These are phyloP conservation scores for Lentinus tigrinus DNA, from an alignment of 768 basidiomycete genomes.

Conservation along the genomic window DNA sequence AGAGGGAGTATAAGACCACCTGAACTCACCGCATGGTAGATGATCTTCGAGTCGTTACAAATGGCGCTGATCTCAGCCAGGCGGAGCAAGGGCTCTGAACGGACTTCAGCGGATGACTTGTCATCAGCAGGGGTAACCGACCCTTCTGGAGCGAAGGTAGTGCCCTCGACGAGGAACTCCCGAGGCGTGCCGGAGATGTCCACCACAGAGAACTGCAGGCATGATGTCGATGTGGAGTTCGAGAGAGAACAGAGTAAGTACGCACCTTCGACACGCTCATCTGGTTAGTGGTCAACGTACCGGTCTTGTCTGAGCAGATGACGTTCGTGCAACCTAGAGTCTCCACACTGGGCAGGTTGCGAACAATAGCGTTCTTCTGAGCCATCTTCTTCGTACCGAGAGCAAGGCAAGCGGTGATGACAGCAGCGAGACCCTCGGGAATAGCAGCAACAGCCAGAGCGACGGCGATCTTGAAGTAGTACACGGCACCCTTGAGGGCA, in stretches of 20 bases:
- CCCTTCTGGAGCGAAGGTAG: slow-evolving; percentile 88
- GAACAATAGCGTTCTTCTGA: slow-evolving; percentile 95
- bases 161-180: slow-evolving; percentile 86
- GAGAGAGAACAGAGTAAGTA: neutral
- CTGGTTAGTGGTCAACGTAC: slow-evolving; percentile 93
- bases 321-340: slow-evolving; percentile 98
- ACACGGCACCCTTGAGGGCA: slow-evolving; percentile 88
- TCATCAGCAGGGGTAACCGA: slow-evolving; percentile 65
- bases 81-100: slow-evolving; percentile 71
- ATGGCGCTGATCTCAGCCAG: slow-evolving; percentile 90
- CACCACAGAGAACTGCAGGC: slow-evolving; percentile 69
- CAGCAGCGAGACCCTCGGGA: slow-evolving; percentile 96
- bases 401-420: slow-evolving; percentile 95
- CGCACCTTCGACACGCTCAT: slow-evolving; percentile 89
- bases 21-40: slow-evolving; percentile 68
- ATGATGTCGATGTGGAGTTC: neutral
- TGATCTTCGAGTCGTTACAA: slow-evolving; percentile 92
- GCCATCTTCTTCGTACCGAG: slow-evolving; percentile 99
- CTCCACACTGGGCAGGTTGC: slow-evolving; percentile 95
- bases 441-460: slow-evolving; percentile 99
- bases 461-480: slow-evolving; percentile 99
- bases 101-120: slow-evolving; percentile 58
- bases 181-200: slow-evolving; percentile 49
- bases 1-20: neutral
- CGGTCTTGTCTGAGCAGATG: slow-evolving; percentile 99